Evolutionary conservation across 495 filamentous ascomycete genomes (phyloP).

Genomic region (Xeromyces bisporus): DNA sequence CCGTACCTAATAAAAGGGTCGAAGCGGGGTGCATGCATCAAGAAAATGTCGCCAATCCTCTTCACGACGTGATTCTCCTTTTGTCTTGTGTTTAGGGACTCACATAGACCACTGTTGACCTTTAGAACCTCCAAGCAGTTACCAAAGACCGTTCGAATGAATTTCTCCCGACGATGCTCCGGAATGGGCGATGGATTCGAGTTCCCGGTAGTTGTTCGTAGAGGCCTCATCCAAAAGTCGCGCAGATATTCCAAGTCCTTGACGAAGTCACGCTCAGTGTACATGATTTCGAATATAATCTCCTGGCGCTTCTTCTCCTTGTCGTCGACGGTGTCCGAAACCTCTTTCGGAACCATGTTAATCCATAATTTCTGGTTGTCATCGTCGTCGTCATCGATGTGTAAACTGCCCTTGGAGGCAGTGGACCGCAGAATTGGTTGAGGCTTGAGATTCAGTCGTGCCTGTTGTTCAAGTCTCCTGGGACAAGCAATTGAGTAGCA

Average conservation of each 20-base stretch:
- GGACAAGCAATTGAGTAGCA: conserved; percentile 99
- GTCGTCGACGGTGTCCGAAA: conserved; percentile 76
- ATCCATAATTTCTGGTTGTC: conserved; percentile 99
- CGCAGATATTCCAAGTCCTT: conserved; percentile 96
- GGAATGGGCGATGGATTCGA: conserved; percentile 70
- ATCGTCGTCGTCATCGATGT: conserved; percentile 69
- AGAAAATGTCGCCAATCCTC: conserved; percentile 86
- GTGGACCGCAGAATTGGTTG: conserved; percentile 73
- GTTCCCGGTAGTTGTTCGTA: conserved; percentile 50
- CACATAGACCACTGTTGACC: conserved; percentile 76
- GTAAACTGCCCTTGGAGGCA: conserved; percentile 64
- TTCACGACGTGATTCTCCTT: conserved; percentile 76
- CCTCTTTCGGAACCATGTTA: conserved; percentile 89
- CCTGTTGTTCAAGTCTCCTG: conserved; percentile 84
- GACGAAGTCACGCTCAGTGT: conserved; percentile 97
- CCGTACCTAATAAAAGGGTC: conserved; percentile 96
- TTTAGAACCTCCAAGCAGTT: conserved; percentile 90
- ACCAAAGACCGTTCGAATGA: conserved; percentile 86
- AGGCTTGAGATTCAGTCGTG: conserved; percentile 77
- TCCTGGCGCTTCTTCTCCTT: conserved; percentile 95
- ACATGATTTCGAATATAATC: conserved; percentile 95
- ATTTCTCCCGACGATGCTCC: conserved; percentile 68
- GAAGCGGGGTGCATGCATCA: conserved; percentile 80
- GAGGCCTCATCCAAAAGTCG: conserved; percentile 96
- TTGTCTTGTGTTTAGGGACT: conserved; percentile 74